These are phyloP conservation scores for Russula sp. DNA, from an alignment of 768 basidiomycete species.

Conservation along the genomic window DNA sequence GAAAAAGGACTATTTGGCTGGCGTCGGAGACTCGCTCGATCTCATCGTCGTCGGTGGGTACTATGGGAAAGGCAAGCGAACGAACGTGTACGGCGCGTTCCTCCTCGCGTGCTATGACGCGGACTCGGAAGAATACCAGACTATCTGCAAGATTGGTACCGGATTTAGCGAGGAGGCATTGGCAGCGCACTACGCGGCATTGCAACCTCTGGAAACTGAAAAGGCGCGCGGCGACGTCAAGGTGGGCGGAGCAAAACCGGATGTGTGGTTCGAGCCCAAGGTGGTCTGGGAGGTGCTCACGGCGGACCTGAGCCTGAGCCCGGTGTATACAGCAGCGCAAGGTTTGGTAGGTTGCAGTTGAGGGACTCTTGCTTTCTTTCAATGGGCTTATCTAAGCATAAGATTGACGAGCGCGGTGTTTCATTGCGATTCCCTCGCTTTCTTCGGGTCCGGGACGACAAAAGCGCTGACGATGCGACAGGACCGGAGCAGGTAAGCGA, in stretches of 20 bases:
- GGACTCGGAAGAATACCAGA: slow-evolving; percentile 91
- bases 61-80: slow-evolving; percentile 96
- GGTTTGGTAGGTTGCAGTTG: slow-evolving; percentile 57
- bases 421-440: slow-evolving; percentile 96
- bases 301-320: slow-evolving; percentile 93
- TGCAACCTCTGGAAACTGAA: slow-evolving; percentile 68
- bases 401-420: slow-evolving; percentile 87
- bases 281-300: slow-evolving; percentile 98
- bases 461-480: slow-evolving; percentile 86
- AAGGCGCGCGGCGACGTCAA: slow-evolving; percentile 79
- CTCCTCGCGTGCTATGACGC: slow-evolving; percentile 94
- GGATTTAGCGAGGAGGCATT: slow-evolving; percentile 93
- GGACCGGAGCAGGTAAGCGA: slow-evolving; percentile 76
- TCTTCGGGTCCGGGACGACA: slow-evolving; percentile 88
- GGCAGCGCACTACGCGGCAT: slow-evolving; percentile 67
- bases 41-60: slow-evolving; percentile 97
- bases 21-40: slow-evolving; percentile 95
- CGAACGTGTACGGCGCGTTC: slow-evolving; percentile 96
- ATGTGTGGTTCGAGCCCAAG: slow-evolving; percentile 96
- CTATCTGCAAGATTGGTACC: slow-evolving; percentile 98
- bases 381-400: slow-evolving; percentile 6
- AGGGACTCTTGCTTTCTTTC: neutral
- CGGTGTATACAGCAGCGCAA: slow-evolving; percentile 91
- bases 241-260: slow-evolving; percentile 89
- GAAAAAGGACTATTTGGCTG: slow-evolving; percentile 97